Conservation (phyloP, 2,329 filamentous ascomycete genomes). For the Aspergillus brunneoviolaceus region DNA sequence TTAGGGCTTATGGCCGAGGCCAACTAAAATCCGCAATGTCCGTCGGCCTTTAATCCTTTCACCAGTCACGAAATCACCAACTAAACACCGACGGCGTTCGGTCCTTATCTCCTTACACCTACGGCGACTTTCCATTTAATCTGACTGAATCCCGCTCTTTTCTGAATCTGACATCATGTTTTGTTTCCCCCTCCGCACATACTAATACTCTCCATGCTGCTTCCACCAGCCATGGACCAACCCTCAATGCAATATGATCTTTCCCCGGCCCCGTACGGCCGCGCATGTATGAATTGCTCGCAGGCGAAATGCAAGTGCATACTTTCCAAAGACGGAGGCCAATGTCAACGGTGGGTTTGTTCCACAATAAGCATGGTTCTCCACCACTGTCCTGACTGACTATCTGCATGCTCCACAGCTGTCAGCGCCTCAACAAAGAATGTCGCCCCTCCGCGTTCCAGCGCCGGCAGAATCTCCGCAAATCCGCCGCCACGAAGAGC, state of each 20-base stretch:
- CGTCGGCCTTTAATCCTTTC: background rate
- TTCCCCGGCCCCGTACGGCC: constrained; percentile 12
- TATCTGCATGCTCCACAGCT: constrained; percentile 28
- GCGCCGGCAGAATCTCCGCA: constrained; percentile 27
- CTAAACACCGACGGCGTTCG: constrained; percentile 7
- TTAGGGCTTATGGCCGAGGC: background rate
- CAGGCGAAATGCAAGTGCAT: constrained; percentile 28
- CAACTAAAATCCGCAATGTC: constrained; percentile 1
- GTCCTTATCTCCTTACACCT: background rate
- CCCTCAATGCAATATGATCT: background rate
- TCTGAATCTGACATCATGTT: no score
- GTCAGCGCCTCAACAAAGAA: constrained; percentile 44
- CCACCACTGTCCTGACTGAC: background rate
- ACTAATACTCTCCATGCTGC: no score
- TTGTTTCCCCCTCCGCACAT: background rate
- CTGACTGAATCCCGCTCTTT: background rate
- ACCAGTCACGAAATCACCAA: background rate
- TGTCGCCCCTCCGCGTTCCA: constrained; percentile 40
- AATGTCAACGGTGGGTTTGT: constrained; percentile 12
- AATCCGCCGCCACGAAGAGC: constrained; percentile 15
- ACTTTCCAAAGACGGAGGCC: constrained; percentile 4
- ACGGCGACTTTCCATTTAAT: background rate
- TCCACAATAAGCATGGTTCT: background rate
- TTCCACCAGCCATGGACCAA: background rate
- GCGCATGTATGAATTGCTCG: constrained; percentile 25